Evolutionary conservation across 768 basidiomycete genomes (phyloP).

Genomic region (Paxillus ammoniavirescens): DNA sequence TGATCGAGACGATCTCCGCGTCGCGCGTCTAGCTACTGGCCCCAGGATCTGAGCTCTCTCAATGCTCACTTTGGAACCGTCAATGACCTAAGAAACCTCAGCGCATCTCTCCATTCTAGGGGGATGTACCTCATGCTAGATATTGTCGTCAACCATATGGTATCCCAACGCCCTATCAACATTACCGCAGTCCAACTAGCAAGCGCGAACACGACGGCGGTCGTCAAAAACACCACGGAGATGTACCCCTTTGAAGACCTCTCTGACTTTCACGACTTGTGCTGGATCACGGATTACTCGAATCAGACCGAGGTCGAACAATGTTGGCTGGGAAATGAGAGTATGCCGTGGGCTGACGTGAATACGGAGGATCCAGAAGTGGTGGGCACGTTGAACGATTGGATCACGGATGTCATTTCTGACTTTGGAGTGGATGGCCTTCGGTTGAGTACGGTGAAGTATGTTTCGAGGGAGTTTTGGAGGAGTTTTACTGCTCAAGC

Average conservation of each 20-base stretch:
- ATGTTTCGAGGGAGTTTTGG: constrained; percentile 56
- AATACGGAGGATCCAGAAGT: constrained; percentile 52
- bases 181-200: constrained; percentile 22
- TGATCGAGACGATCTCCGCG: neutral
- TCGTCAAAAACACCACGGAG: constrained; percentile 17
- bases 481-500: constrained; percentile 45
- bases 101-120: constrained; percentile 44
- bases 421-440: constrained; percentile 54
- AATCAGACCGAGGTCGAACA: constrained; percentile 51
- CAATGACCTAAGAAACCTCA: constrained; percentile 50
- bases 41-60: constrained; percentile 43
- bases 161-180: constrained; percentile 31
- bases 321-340: constrained; percentile 59
- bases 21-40: constrained; percentile 45
- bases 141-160: constrained; percentile 63
- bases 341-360: constrained; percentile 54
- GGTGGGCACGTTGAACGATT: constrained; percentile 41
- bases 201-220: constrained; percentile 6
- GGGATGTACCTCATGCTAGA: constrained; percentile 64
- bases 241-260: constrained; percentile 33
- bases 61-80: constrained; percentile 54
- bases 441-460: constrained; percentile 60
- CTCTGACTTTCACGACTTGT: constrained; percentile 39
- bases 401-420: constrained; percentile 46
- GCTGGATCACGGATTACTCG: constrained; percentile 41